These are phyloP conservation scores for Quercus mongolica DNA, from an alignment of 306 rosid genomes.

Conservation along the genomic window DNA sequence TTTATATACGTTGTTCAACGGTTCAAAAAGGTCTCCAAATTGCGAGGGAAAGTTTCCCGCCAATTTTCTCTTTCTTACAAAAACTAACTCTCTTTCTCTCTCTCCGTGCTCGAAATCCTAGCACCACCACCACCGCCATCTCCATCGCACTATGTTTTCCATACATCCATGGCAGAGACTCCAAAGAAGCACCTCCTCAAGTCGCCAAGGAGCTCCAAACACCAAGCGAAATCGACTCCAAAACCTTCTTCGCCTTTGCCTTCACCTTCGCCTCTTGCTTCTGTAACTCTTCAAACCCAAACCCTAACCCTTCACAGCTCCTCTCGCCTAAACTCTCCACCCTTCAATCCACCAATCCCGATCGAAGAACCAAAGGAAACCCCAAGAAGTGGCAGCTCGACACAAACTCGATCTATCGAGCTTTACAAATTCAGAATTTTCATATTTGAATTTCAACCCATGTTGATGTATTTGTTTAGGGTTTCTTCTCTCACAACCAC, in stretches of 20 bases:
- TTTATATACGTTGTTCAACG: background rate
- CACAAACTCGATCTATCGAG: too few species aligned
- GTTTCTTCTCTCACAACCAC: too few species aligned
- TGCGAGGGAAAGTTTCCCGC: conserved; percentile 51
- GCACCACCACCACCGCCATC: background rate
- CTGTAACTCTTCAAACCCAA: conserved; percentile 48
- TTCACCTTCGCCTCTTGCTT: conserved; percentile 18
- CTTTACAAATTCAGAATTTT: too few species aligned
- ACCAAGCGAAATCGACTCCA: conserved; percentile 5
- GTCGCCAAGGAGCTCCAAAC: conserved; percentile 37
- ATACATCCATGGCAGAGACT: conserved; percentile 54
- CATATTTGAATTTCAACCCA: too few species aligned
- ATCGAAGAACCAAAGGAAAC: background rate
- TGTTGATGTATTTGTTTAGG: too few species aligned
- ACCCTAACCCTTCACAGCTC: conserved; percentile 48
- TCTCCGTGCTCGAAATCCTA: conserved; percentile 25
- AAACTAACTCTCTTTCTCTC: background rate
- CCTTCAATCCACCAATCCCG: conserved; percentile 8
- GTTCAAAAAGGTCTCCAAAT: background rate
- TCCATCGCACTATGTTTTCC: background rate
- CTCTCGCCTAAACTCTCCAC: conserved; percentile 37
- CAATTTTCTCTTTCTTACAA: conserved; percentile 18
- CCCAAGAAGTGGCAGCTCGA: background rate
- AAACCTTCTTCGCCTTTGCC: conserved; percentile 21
- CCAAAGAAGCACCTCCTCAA: conserved; percentile 34